phyloP scores from a whole-genome alignment of 768 basidiomycete genomes.

The Suillus sp. region DNA sequence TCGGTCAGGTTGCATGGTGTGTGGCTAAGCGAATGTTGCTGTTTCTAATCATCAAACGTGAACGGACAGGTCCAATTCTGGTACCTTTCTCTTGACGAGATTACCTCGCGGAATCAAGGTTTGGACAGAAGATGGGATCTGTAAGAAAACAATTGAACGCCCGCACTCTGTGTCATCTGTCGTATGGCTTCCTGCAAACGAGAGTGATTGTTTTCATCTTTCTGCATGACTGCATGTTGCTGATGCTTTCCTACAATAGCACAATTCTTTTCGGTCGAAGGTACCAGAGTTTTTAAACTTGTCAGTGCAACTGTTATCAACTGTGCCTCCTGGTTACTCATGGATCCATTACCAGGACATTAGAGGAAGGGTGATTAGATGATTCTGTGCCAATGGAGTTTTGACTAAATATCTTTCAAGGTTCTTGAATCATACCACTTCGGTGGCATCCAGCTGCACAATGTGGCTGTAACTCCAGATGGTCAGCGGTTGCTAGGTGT shows the following conservation, averaged over 20 bases:
- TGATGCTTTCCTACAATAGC: slow-evolving; percentile 9
- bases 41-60: slow-evolving; percentile 11
- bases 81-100: slow-evolving; percentile 47
- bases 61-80: slow-evolving; percentile 47
- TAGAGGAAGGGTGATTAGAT: slow-evolving; percentile 38
- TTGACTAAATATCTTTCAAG: slow-evolving; percentile 16
- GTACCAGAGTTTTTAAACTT: slow-evolving; percentile 47
- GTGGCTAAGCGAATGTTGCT: background rate
- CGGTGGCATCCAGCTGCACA: slow-evolving; percentile 48
- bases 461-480: slow-evolving; percentile 53
- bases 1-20: slow-evolving; percentile 57
- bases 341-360: slow-evolving; percentile 40
- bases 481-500: slow-evolving; percentile 50
- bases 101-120: slow-evolving; percentile 51
- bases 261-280: slow-evolving; percentile 57
- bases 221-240: slow-evolving; percentile 16
- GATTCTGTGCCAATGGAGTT: background rate
- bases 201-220: slow-evolving; percentile 35
- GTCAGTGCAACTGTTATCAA: slow-evolving; percentile 29
- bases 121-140: slow-evolving; percentile 59
- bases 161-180: slow-evolving; percentile 48
- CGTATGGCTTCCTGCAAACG: slow-evolving; percentile 51
- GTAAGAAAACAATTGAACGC: slow-evolving; percentile 52
- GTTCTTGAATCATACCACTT: slow-evolving; percentile 46
- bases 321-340: slow-evolving; percentile 15